phyloP scores from a whole-genome alignment of 1,284 basidiomycete species.

The Melanopsichium pennsylvanicum region DNA sequence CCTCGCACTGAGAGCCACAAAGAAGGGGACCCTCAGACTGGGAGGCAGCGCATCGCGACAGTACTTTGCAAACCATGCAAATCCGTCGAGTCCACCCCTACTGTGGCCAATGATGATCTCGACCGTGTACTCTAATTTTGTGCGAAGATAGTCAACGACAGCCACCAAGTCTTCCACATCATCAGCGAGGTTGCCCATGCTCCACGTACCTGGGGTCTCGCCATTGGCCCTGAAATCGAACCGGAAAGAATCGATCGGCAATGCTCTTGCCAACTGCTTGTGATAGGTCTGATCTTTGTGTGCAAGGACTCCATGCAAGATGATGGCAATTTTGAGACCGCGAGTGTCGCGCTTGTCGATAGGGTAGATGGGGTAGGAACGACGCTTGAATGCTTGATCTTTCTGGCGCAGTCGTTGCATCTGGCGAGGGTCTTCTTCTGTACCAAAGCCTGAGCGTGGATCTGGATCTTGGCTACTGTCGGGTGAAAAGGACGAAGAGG shows the following conservation, averaged over 20 bases:
- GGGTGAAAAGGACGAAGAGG: neutral
- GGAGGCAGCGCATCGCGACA: conserved; percentile 26
- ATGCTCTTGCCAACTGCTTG: conserved; percentile 73
- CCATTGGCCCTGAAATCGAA: conserved; percentile 75
- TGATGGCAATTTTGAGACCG: conserved; percentile 46
- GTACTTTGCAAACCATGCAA: conserved; percentile 42
- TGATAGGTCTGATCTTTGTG: conserved; percentile 78
- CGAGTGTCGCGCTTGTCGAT: conserved; percentile 31
- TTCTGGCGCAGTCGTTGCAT: conserved; percentile 20
- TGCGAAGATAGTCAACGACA: conserved; percentile 29
- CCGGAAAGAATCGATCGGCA: conserved; percentile 80
- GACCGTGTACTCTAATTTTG: conserved; percentile 25
- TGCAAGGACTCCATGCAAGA: conserved; percentile 55
- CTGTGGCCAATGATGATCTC: conserved; percentile 39
- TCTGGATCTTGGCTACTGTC: neutral
- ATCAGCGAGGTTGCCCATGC: conserved; percentile 30
- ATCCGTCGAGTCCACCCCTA: conserved; percentile 32
- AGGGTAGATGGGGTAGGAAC: conserved; percentile 23
- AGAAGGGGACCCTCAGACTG: conserved; percentile 69
- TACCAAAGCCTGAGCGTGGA: neutral
- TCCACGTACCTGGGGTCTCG: conserved; percentile 40
- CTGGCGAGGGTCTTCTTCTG: conserved; percentile 25
- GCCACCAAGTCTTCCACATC: conserved; percentile 43
- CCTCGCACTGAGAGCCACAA: conserved; percentile 63
- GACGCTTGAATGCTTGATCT: conserved; percentile 25